Base-by-base conservation (phyloP, 2,329 filamentous ascomycete genomes). In the Colletotrichum higginsianum region DNA sequence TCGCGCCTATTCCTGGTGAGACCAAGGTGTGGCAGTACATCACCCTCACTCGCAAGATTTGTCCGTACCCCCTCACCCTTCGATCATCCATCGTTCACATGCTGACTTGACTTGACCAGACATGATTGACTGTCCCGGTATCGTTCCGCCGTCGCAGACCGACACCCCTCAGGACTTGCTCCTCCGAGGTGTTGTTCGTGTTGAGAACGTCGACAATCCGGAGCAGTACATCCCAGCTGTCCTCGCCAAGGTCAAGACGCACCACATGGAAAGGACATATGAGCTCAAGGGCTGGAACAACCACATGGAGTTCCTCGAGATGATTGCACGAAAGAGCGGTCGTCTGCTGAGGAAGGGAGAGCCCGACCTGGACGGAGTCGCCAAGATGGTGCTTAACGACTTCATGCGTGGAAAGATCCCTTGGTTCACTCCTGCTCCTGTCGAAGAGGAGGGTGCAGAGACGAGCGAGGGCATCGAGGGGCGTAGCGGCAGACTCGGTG, bases 11-110 rank as follows among this genome's bases (percentile, higher is more conserved):
- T 73, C 96, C 96, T 8, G 96, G 95, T 16, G 95, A 98, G 85
- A 98, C 96, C 44, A 98, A 98, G 83, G 93, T 98, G 40, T 98
- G 96, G 96, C 96, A 98, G 81, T 98, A 98, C 79, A 94, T 98
- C 75, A 98, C 95, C 3, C 83, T 98, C 71, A 98, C 97, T 93
- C 97, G 95, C 84, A 88, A 94, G 65, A 97, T 97, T 52, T 87
- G 85, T 68, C 56, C 49, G 71, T 61, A 21, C 3, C 12, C 8
- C 12, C 9, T 5, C 11, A 13, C 21, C 9, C n/a, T 6, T 26
- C 2, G 26, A 5, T 38, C 2, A n/a, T 30, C 4, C 4, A 11
- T 12, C 38, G 15, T 35, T 35, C 46, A 26, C 5, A 23, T 11
- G 16, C 71, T 73, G 40, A 69, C 38, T 15, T 40, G 7, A 3